Conservation (phyloP, 148 eudicot genomes). For the Cornus florida region DNA sequence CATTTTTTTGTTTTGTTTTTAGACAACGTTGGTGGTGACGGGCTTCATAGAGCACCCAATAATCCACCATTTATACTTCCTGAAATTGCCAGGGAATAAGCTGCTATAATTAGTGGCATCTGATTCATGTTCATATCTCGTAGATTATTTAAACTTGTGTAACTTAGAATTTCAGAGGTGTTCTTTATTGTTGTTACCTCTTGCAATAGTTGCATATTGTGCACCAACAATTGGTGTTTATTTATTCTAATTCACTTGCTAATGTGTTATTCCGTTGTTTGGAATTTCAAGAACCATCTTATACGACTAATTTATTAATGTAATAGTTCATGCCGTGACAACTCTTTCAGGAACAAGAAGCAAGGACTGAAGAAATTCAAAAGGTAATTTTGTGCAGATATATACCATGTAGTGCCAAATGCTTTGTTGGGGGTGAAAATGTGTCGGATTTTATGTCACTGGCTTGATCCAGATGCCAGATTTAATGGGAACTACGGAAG, state of each 20-base stretch:
- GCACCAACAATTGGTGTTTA: background rate
- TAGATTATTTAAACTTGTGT: background rate
- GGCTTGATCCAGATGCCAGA: background rate
- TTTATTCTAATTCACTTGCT: background rate
- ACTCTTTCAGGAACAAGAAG: constrained; percentile 31
- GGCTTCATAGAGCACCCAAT: too few relatives aligned
- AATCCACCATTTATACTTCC: background rate
- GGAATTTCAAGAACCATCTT: background rate
- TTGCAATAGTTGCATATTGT: background rate
- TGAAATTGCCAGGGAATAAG: background rate
- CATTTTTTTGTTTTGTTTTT: background rate
- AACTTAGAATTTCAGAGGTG: too few relatives aligned
- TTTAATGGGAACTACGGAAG: background rate
- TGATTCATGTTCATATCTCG: too few relatives aligned
- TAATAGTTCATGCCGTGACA: constrained; percentile 3
- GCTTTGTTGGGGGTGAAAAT: background rate
- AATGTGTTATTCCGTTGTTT: background rate
- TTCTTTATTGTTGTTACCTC: background rate
- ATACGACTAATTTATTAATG: background rate
- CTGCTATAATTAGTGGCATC: too few relatives aligned
- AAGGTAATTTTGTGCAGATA: constrained; percentile 10
- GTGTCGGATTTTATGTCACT: background rate
- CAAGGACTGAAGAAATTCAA: constrained; percentile 26
- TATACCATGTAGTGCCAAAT: background rate
- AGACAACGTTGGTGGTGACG: too few relatives aligned